Evolutionary conservation across 345 rosid genomes (phyloP).

Genomic region (Gossypium herbaceum): DNA sequence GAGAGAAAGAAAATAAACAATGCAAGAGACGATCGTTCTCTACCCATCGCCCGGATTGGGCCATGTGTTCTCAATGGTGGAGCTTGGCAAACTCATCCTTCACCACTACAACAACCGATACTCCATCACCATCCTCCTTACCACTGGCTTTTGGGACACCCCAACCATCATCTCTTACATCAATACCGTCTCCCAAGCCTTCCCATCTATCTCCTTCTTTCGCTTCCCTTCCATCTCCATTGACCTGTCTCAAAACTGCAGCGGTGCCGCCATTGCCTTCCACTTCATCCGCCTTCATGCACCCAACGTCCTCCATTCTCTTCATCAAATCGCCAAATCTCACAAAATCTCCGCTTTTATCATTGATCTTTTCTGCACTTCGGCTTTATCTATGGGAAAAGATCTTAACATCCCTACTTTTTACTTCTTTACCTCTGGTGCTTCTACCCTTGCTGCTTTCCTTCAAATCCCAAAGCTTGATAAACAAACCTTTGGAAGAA

Average conservation of each 20-base stretch:
- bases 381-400: slow-evolving; percentile 19
- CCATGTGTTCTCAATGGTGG: slow-evolving; percentile 32
- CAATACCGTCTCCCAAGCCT: slow-evolving; percentile 15
- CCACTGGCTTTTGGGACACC: slow-evolving; percentile 12
- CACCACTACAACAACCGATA: slow-evolving; percentile 6
- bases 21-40: slow-evolving; percentile 17
- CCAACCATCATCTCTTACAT: slow-evolving; percentile 10
- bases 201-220: slow-evolving; percentile 30
- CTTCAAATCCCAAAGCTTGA: slow-evolving; percentile 19
- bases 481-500: not conserved
- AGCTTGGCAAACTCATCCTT: slow-evolving; percentile 32
- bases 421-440: slow-evolving; percentile 28
- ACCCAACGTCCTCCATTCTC: slow-evolving; percentile 22
- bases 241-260: not conserved
- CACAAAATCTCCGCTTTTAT: slow-evolving; percentile 27
- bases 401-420: slow-evolving; percentile 27
- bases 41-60: slow-evolving; percentile 35
- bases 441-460: slow-evolving; percentile 19
- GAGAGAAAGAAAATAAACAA: not conserved
- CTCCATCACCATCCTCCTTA: slow-evolving; percentile 17
- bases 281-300: slow-evolving; percentile 21
- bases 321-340: slow-evolving; percentile 14
- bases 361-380: slow-evolving; percentile 29
- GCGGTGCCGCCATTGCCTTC: slow-evolving; percentile 1
- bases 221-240: slow-evolving; percentile 26